Percentiles rank a stretch among this genome's conserved stretches.
Conservation (phyloP, 148 eudicot genomes). For the Limonium bicolor region DNA sequence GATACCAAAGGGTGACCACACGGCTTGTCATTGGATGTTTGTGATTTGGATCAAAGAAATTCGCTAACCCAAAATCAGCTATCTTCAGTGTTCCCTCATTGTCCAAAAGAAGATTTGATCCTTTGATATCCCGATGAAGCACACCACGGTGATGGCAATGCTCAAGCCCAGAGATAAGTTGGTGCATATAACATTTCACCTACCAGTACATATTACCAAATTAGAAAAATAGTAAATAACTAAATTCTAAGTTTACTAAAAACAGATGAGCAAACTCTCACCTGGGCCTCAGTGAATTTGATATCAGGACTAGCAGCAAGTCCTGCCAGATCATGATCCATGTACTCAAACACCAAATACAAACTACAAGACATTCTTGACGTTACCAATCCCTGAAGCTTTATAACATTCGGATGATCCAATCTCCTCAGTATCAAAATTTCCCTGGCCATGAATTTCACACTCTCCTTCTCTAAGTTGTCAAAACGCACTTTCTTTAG, state of each 20-base stretch:
- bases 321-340: slow-evolving; percentile 96
- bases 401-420: slow-evolving; percentile 84
- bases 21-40: slow-evolving; percentile 8
- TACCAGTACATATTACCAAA: background rate
- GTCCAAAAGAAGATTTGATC: slow-evolving; percentile 1
- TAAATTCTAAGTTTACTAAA: background rate
- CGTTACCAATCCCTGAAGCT: slow-evolving; percentile 85
- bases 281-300: slow-evolving; percentile 83
- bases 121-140: slow-evolving; percentile 8
- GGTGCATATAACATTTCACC: slow-evolving; percentile 7
- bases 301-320: slow-evolving; percentile 86
- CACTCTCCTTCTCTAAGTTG: slow-evolving; percentile 92
- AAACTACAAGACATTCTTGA: slow-evolving; percentile 96
- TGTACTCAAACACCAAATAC: slow-evolving; percentile 81
- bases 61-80: slow-evolving; percentile 7
- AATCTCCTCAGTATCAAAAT: slow-evolving; percentile 72
- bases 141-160: slow-evolving; percentile 7
- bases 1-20: slow-evolving; percentile 8
- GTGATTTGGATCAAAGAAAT: slow-evolving; percentile 4
- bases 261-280: slow-evolving; percentile 11
- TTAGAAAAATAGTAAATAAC: background rate
- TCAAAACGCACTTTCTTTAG: slow-evolving; percentile 89
- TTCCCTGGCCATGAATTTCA: slow-evolving; percentile 88
- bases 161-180: slow-evolving; percentile 7
- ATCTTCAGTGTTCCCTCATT: slow-evolving; percentile 2